phyloP scores from a whole-genome alignment of 257 asterid species.

The Coffea eugenioides region DNA sequence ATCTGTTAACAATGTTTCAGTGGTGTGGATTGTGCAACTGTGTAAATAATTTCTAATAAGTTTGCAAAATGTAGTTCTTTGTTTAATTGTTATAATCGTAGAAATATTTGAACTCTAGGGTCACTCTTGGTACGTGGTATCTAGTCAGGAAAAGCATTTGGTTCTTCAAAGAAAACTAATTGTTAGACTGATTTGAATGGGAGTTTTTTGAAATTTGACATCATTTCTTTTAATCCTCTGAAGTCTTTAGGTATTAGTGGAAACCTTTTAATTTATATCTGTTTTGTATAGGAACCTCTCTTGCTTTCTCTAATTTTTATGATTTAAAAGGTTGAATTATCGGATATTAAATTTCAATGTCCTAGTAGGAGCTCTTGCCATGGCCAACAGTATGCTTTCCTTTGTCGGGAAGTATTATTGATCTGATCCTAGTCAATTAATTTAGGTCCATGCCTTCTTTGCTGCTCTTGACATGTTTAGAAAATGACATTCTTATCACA shows the following conservation, averaged over 20 bases:
- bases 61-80: no score
- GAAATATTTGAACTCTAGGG: no score
- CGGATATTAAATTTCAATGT: background rate
- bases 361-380: background rate
- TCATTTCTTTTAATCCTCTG: background rate
- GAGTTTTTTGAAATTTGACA: background rate
- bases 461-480: background rate
- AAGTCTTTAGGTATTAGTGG: background rate
- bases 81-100: no score
- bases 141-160: background rate
- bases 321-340: background rate
- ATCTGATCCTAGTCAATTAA: background rate
- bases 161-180: no score
- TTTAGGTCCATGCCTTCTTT: background rate
- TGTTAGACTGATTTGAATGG: background rate
- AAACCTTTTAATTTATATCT: background rate
- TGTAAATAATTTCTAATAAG: no score
- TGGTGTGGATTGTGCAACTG: no score
- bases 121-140: background rate
- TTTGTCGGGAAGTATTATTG: background rate
- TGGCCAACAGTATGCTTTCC: background rate
- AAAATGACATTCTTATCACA: background rate
- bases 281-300: background rate
- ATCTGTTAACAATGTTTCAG: no score
- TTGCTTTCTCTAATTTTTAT: background rate